phyloP scores from a whole-genome alignment of 164 flowering plant species.

The Stephania japonica region DNA sequence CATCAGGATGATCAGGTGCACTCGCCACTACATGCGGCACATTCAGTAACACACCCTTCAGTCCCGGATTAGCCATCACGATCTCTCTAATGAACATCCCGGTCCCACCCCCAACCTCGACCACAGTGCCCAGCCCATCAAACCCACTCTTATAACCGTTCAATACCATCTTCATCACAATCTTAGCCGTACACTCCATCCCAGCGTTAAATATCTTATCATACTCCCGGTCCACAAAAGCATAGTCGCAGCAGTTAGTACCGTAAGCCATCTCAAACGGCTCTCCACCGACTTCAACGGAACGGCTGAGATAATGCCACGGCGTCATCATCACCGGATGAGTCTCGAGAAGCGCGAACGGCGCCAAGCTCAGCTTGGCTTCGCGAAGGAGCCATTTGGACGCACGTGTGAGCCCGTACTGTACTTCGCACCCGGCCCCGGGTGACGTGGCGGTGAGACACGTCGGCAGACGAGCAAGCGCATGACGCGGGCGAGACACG shows the following conservation, averaged over 20 bases:
- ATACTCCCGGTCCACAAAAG: constrained; percentile 22
- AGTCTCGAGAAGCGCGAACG: constrained; percentile 21
- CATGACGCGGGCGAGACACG: constrained; percentile 42
- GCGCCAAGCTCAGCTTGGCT: constrained; percentile 20
- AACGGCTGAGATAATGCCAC: constrained; percentile 28
- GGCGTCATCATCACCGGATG: constrained; percentile 22
- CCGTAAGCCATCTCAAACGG: constrained; percentile 42
- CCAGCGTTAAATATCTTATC: constrained; percentile 29
- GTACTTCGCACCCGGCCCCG: constrained; percentile 17
- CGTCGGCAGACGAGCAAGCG: constrained; percentile 31
- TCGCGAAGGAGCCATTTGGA: constrained; percentile 27
- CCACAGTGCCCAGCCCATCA: constrained; percentile 24
- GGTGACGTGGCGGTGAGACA: constrained; percentile 22
- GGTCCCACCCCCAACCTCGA: constrained; percentile 52
- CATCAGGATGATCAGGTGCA: constrained; percentile 31
- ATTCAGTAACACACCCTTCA: constrained; percentile 39
- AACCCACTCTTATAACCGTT: constrained; percentile 32
- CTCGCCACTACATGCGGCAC: constrained; percentile 37
- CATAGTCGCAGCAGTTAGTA: constrained; percentile 27
- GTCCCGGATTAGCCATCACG: constrained; percentile 33
- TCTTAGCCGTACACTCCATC: constrained; percentile 29
- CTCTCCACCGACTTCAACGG: constrained; percentile 30
- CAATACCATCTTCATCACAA: constrained; percentile 19
- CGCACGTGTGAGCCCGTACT: constrained; percentile 25
- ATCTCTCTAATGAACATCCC: constrained; percentile 28